Percentiles rank a stretch among this genome's conserved stretches.
Evolutionary conservation across 495 filamentous ascomycete species (phyloP).

Genomic region (Xylaria venustula): DNA sequence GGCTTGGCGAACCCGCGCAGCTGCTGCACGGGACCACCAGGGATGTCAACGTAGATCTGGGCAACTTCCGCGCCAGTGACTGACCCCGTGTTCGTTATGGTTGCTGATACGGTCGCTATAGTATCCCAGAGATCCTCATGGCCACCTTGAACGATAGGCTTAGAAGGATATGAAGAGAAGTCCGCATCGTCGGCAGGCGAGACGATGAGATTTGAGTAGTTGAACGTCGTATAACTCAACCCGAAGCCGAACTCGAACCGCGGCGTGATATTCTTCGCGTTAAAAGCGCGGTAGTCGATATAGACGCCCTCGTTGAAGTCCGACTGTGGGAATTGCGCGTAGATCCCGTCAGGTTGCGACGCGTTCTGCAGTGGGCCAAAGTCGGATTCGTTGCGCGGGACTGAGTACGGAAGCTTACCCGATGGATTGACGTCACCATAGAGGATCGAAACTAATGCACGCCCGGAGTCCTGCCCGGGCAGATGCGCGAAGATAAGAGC

Average conservation of each 20-base stretch:
- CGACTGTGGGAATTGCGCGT: slow-evolving; percentile 52
- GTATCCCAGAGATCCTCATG: slow-evolving; percentile 58
- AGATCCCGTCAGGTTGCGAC: slow-evolving; percentile 33
- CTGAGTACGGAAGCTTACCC: slow-evolving; percentile 70
- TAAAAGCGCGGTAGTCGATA: slow-evolving; percentile 68
- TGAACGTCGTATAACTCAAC: slow-evolving; percentile 66
- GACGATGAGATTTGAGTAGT: slow-evolving; percentile 44
- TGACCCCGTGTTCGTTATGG: slow-evolving; percentile 56
- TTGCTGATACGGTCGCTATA: slow-evolving; percentile 49
- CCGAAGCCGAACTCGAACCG: slow-evolving; percentile 74
- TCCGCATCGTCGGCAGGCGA: slow-evolving; percentile 19
- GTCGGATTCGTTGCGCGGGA: slow-evolving; percentile 62
- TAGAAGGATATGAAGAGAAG: slow-evolving; percentile 34
- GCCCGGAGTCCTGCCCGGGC: slow-evolving; percentile 61
- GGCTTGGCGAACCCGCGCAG: slow-evolving; percentile 69
- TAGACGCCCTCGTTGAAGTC: slow-evolving; percentile 64
- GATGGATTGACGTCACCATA: slow-evolving; percentile 60
- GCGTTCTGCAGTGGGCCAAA: slow-evolving; percentile 47
- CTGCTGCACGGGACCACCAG: slow-evolving; percentile 51
- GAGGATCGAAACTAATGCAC: slow-evolving; percentile 55
- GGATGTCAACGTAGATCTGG: slow-evolving; percentile 64
- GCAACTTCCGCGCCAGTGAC: slow-evolving; percentile 54
- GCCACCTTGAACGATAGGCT: slow-evolving; percentile 53
- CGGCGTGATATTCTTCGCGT: slow-evolving; percentile 60
- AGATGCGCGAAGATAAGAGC: slow-evolving; percentile 61